Evolutionary conservation across 2,329 filamentous ascomycete species (phyloP).

Genomic region (Diaporthe citri): DNA sequence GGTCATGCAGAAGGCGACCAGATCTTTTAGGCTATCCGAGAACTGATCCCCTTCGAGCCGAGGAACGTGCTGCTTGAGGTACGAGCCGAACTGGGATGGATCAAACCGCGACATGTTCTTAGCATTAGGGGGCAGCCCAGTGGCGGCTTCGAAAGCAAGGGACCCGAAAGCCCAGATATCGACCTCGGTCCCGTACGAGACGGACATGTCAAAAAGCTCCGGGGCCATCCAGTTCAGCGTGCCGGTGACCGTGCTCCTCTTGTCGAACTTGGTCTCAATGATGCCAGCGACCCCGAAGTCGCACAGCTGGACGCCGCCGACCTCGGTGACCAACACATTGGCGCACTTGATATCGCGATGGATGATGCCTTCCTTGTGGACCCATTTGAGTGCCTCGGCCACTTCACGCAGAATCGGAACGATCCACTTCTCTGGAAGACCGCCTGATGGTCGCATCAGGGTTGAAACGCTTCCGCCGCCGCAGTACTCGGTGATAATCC

Average conservation of each 20-base stretch:
- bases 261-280: conserved; percentile 80
- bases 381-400: conserved; percentile 75
- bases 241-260: conserved; percentile 84
- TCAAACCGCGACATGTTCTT: conserved; percentile 61
- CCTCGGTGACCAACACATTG: conserved; percentile 84
- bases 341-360: conserved; percentile 81
- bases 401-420: conserved; percentile 76
- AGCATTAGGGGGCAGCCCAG: conserved; percentile 79
- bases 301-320: conserved; percentile 82
- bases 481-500: conserved; percentile 90
- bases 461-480: conserved; percentile 86
- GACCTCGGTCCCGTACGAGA: conserved; percentile 77
- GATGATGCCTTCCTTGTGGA: conserved; percentile 77
- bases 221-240: conserved; percentile 91
- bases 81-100: conserved; percentile 65
- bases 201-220: conserved; percentile 76
- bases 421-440: conserved; percentile 77
- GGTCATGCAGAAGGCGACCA: conserved; percentile 80
- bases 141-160: conserved; percentile 84
- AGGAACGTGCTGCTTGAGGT: conserved; percentile 73
- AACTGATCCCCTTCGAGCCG: conserved; percentile 79
- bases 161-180: conserved; percentile 91
- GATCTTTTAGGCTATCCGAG: conserved; percentile 75
- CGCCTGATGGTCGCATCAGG: conserved; percentile 74
- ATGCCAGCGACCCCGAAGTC: conserved; percentile 88